Base-by-base conservation (phyloP, 148 eudicot genomes). In the Spergularia bocconei region DNA sequence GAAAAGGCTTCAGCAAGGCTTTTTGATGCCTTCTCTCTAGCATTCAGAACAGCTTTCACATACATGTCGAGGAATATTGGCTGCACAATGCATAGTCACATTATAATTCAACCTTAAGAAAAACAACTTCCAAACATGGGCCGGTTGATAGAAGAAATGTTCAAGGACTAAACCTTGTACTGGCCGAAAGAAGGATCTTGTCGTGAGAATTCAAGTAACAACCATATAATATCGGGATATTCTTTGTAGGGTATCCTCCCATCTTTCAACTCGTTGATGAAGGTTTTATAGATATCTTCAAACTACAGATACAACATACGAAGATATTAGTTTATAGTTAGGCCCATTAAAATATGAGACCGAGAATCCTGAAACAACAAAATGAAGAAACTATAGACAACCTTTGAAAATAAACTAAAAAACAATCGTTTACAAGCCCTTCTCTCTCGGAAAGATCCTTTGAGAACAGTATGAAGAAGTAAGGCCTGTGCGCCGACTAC, bases 1-100 rank as follows among this genome's bases (percentile, higher is more conserved):
- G 76, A 65, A 73, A 95, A 95, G 55, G 97, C 93, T 84, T 92
- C 97, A 85, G 88, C 84, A 60, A 95, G 92, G 60, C 77, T 84
- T 76, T 84, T 88, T 7, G 80, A 53, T 29, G 94, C 97, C 72
- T 90, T 92, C 75, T 92, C 97, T 80, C 78, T 90, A 62, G 96
- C 83, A 80, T 84, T 92, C 66, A 95, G 83, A 82, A 95, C 89
- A 60, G 90, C 78, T 84, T 84, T 91, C 71, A 91, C 89, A 77
- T 88, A 95, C 78, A 92, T 70, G 73, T 95, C 97, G 74, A 95
- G 92, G 81, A 90, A 89, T 19, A 77, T 66, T 70, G 87, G 81
- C 99, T 95, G 92, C 77, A 75, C 20, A 81, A 70, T 48, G 67
- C 71, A 79, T 81, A 69, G 41, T 6, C 63, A 73, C 13, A 29